Evolutionary conservation across 2,329 filamentous ascomycete species (phyloP).

Genomic region (Curvularia lunata): DNA sequence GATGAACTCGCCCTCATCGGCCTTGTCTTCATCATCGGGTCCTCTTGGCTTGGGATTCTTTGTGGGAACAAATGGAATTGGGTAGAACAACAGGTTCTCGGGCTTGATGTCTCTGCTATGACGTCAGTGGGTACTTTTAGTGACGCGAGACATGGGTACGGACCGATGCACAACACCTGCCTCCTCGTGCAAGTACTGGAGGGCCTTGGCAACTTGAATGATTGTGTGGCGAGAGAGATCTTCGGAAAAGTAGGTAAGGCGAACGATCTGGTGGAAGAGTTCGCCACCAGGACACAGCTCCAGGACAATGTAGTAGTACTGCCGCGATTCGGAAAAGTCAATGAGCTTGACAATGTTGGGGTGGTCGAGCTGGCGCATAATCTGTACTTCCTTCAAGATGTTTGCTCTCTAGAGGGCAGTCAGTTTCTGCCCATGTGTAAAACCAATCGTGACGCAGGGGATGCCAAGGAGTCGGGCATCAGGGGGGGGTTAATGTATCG

Average conservation of each 20-base stretch:
- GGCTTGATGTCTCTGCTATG: constrained; percentile 89
- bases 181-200: constrained; percentile 93
- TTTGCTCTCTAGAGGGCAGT: constrained; percentile 78
- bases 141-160: constrained; percentile 41
- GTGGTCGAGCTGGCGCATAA: constrained; percentile 96
- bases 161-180: constrained; percentile 97
- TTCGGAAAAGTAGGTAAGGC: constrained; percentile 98
- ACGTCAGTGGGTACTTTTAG: constrained; percentile 44
- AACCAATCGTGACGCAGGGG: constrained; percentile 27
- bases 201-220: constrained; percentile 87
- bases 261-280: constrained; percentile 97
- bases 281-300: constrained; percentile 95
- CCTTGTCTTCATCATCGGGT: constrained; percentile 95
- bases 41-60: constrained; percentile 80
- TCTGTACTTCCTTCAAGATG: constrained; percentile 97
- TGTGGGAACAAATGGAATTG: constrained; percentile 79
- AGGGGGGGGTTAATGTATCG: constrained; percentile 50
- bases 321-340: constrained; percentile 89
- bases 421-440: constrained; percentile 46
- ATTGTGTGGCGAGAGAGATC: constrained; percentile 95
- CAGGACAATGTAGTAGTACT: constrained; percentile 97
- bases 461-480: constrained; percentile 42
- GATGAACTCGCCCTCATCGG: constrained; percentile 92
- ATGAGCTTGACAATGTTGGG: constrained; percentile 94
- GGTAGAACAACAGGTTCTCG: constrained; percentile 94